Evolutionary conservation across 108 stramenopile species (phyloP).

Genomic region (Nitzschia putrida): DNA sequence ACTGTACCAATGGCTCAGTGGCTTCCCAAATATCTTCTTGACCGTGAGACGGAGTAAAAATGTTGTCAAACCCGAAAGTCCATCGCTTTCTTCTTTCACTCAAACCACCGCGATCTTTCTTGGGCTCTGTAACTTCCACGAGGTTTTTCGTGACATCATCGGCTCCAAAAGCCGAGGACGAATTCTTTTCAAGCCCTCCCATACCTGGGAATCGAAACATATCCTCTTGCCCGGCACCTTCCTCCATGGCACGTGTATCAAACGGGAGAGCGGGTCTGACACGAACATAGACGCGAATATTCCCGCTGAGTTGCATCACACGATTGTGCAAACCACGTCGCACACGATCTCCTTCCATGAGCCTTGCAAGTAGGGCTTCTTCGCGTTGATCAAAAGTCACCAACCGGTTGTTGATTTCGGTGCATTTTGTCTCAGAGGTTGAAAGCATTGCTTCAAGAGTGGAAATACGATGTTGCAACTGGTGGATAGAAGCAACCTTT

Average conservation of each 20-base stretch:
- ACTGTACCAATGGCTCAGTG: constrained; percentile 82
- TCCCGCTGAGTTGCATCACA: constrained; percentile 81
- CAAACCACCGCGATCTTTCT: constrained; percentile 80
- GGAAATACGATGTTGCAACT: constrained; percentile 15
- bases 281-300: constrained; percentile 85
- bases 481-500: constrained; percentile 19
- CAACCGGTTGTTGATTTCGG: constrained; percentile 24
- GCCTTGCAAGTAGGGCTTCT: constrained; percentile 54
- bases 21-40: constrained; percentile 87
- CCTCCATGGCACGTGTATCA: constrained; percentile 24
- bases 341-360: constrained; percentile 63
- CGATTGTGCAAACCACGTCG: constrained; percentile 70
- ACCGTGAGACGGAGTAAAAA: constrained; percentile 53
- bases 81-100: constrained; percentile 64
- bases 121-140: constrained; percentile 72
- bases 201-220: constrained; percentile 60
- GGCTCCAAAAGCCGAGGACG: constrained; percentile 28
- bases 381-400: constrained; percentile 66
- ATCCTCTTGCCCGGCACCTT: constrained; percentile 5
- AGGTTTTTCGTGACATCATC: constrained; percentile 78
- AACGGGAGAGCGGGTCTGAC: constrained; percentile 65
- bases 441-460: constrained; percentile 35
- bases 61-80: constrained; percentile 78
- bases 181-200: constrained; percentile 20
- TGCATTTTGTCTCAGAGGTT: constrained; percentile 21